Evolutionary conservation across 306 rosid genomes (phyloP).

Genomic region (Cicer arietinum): DNA sequence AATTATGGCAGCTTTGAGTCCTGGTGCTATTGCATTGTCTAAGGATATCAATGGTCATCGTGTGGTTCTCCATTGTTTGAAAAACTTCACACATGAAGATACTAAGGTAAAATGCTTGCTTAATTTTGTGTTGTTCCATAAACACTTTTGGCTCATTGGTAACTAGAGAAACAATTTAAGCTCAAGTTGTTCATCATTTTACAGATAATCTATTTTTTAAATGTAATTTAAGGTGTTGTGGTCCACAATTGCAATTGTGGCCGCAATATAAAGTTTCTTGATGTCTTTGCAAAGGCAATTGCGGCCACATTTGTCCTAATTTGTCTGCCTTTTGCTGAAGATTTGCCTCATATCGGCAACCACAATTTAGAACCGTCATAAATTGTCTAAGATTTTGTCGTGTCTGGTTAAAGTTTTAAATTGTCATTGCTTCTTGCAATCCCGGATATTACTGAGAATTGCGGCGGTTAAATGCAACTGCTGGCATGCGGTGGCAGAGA

Average conservation of each 20-base stretch:
- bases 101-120: constrained; percentile 49
- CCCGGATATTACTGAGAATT: neutral
- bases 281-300: too few relatives aligned
- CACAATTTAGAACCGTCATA: neutral
- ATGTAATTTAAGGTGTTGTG: neutral
- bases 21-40: constrained; percentile 50
- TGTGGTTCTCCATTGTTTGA: constrained; percentile 59
- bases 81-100: constrained; percentile 49
- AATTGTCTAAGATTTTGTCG: neutral
- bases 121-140: neutral
- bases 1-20: constrained; percentile 48
- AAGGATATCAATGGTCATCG: constrained; percentile 62
- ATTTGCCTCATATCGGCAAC: too few relatives aligned
- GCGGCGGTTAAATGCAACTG: neutral
- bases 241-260: too few relatives aligned
- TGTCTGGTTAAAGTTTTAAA: neutral
- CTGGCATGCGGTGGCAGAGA: neutral
- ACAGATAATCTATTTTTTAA: neutral
- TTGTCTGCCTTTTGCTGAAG: too few relatives aligned
- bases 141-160: neutral
- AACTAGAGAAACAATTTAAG: neutral
- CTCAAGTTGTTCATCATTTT: neutral
- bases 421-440: neutral
- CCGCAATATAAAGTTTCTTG: too few relatives aligned
- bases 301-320: too few relatives aligned